Conservation (phyloP, 352 stramenopile species). For the Plasmopara viticola region DNA sequence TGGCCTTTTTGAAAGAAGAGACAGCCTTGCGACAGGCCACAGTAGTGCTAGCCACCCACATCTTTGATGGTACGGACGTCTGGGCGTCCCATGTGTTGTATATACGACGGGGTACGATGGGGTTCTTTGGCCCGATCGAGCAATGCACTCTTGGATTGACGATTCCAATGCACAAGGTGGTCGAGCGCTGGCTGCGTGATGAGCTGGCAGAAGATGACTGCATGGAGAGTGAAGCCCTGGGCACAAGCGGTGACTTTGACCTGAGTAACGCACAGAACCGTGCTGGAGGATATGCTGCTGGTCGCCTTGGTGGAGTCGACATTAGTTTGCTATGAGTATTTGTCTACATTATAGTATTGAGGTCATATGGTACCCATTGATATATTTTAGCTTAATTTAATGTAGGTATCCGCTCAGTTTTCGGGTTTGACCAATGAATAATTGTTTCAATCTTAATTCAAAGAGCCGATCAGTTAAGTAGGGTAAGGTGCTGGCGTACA, state of each 20-base stretch:
- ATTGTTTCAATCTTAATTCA: too few relatives aligned
- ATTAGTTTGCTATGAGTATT: constrained; percentile 18
- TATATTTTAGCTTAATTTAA: too few relatives aligned
- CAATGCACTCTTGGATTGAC: constrained; percentile 71
- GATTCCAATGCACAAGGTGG: constrained; percentile 87
- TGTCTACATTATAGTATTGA: too few relatives aligned
- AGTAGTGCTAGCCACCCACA: constrained; percentile 88
- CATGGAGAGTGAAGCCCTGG: constrained; percentile 50
- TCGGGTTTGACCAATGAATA: too few relatives aligned
- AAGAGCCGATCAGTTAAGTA: too few relatives aligned
- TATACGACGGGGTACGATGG: constrained; percentile 57
- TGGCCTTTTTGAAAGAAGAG: constrained; percentile 89
- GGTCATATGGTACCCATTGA: too few relatives aligned
- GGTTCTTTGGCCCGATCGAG: constrained; percentile 56
- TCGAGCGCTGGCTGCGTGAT: constrained; percentile 89
- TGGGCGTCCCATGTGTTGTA: constrained; percentile 95
- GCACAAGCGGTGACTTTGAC: constrained; percentile 31
- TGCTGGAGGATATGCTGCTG: constrained; percentile 62
- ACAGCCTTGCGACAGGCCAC: constrained; percentile 53
- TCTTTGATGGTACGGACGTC: constrained; percentile 96
- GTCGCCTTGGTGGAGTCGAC: constrained; percentile 58
- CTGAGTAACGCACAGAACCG: constrained; percentile 71
- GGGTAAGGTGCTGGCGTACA: too few relatives aligned
- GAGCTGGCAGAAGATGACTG: constrained; percentile 83
- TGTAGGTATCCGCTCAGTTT: too few relatives aligned